Evolutionary conservation across 2,329 filamentous ascomycete species (phyloP), one percentile per base, ranked within the genome.

Genomic region (Coniochaeta sp.): DNA sequence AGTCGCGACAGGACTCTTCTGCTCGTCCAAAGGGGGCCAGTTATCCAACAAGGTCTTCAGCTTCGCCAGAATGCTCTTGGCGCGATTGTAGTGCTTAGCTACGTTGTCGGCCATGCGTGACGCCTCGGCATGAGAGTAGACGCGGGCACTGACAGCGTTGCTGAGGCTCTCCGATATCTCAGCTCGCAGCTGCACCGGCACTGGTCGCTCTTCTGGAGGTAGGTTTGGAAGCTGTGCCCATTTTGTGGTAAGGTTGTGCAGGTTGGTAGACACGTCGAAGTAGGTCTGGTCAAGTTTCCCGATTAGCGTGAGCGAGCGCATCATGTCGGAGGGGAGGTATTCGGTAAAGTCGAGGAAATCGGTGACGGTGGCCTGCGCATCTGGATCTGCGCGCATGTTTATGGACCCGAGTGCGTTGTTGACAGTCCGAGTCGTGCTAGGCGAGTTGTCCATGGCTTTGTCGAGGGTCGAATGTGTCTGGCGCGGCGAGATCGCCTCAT

Each of bases 341-440:
- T 89, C 87, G 65, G 85, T 88, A 65, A 86, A 86, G 69, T 89
- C 86, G 70, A 89, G 81, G 69, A 88, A 89, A 71, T 89, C 86
- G 62, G 84, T 87, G 19, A 88, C 81, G n/a, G 85, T 88, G 7
- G 86, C 85, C 66, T 88, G 85, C 28, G 84, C 84, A 74, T 89
- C 86, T 6, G 86, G 86, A 64, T 89, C 86, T 58, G 80, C 78
- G 65, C 82, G 81, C 69, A 81, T 75, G 61, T 77, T 76, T 62
- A 83, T 75, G 1, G 78, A 72, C 60, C 73, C 73, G 60, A 80
- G 73, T 5, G 71, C 65, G 63, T 74, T 75, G 62, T 70, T 73
- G 34, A 71, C 44, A 67, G 70, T 26, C 70, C 67, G 55, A 74
- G 34, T 44, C 26, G 55, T 68, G 26, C 72, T 61, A 22, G 71